A percentile compares a stretch with the other conserved stretches of the same genome.
Evolutionary conservation across 441 rosid species (phyloP).

Genomic region (Aleurites moluccanus): DNA sequence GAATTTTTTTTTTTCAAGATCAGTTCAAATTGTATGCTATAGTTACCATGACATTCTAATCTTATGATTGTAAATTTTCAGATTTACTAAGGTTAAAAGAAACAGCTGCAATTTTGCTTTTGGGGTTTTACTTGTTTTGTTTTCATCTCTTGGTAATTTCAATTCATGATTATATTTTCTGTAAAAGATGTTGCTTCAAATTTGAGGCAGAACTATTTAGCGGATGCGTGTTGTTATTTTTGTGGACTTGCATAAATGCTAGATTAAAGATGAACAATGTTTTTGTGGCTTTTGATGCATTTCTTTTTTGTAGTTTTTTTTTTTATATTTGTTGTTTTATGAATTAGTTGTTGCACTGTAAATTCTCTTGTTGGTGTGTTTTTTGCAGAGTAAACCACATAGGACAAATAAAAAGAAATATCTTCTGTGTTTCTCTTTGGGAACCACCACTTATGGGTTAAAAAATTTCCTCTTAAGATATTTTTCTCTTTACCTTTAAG

Average conservation of each 20-base stretch:
- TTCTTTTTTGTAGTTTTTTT: neutral
- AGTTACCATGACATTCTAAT: neutral
- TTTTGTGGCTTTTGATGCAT: neutral
- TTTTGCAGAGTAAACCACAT: no score
- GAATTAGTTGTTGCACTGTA: neutral
- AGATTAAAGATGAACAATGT: neutral
- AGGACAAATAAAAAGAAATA: no score
- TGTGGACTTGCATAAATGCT: neutral
- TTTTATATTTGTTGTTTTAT: neutral
- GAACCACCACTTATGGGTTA: neutral
- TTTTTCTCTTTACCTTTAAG: neutral
- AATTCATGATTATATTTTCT: neutral
- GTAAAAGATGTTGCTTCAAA: neutral
- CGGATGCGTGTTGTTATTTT: neutral
- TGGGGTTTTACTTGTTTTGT: neutral
- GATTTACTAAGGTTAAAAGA: neutral
- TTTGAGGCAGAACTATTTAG: neutral
- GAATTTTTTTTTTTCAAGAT: neutral
- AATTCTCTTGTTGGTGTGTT: no score
- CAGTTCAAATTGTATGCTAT: neutral
- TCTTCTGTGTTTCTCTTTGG: neutral
- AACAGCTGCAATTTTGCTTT: neutral
- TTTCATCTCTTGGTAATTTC: neutral
- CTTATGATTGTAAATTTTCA: neutral
- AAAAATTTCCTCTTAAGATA: no score